These are phyloP conservation scores for Citrullus mucosospermus DNA, from an alignment of 306 rosid genomes.

Conservation along the genomic window DNA sequence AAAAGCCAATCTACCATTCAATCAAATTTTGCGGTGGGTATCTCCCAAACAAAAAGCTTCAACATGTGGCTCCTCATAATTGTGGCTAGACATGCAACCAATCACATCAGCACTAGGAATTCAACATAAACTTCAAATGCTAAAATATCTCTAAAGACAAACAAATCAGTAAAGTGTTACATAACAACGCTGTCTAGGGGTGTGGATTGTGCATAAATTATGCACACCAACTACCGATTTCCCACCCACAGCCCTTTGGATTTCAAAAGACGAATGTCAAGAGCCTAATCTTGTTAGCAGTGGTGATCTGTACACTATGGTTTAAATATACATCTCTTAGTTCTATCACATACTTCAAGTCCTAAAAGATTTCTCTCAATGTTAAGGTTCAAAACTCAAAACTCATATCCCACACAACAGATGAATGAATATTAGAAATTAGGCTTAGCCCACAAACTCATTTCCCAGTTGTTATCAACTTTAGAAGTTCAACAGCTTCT, in stretches of 20 bases:
- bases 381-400: not conserved
- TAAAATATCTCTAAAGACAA: not conserved
- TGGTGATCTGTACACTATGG: not conserved
- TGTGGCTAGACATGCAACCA: not conserved
- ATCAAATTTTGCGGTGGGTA: not conserved
- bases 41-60: not conserved
- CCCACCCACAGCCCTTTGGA: not conserved
- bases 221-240: not conserved
- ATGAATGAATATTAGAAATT: not conserved
- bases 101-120: not conserved
- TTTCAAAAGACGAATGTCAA: not conserved
- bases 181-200: not conserved
- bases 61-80: not conserved
- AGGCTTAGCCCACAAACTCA: not conserved
- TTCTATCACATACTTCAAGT: not conserved
- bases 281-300: not conserved
- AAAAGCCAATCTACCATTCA: not conserved
- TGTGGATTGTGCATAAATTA: not conserved
- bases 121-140: not conserved
- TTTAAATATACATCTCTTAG: not conserved
- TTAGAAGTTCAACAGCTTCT: conserved; percentile 60
- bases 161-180: not conserved
- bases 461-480: conserved; percentile 18
- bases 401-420: not conserved
- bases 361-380: not conserved